A percentile compares a stretch with the other conserved stretches of the same genome.
Conservation (phyloP, 1,139 yeast species). For the Candida buenavistaensis region DNA sequence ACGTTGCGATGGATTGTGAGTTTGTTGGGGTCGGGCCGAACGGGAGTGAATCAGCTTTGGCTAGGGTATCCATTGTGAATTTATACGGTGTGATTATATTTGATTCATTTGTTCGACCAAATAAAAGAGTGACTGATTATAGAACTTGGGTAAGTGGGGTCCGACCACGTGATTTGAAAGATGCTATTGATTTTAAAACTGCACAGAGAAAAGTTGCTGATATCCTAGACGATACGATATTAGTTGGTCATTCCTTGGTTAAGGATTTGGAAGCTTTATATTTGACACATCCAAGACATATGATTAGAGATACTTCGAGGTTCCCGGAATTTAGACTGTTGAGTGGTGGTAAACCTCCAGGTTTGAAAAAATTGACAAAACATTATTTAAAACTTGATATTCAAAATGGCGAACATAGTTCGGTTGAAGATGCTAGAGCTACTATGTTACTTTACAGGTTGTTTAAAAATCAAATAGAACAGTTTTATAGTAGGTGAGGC, state of each 20-base stretch:
- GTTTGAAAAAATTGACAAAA: conserved; percentile 63
- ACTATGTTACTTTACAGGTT: conserved; percentile 76
- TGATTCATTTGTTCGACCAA: conserved; percentile 76
- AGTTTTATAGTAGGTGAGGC: too few species aligned
- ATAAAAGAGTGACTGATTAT: conserved; percentile 81
- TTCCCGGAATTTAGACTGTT: conserved; percentile 58
- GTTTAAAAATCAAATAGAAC: conserved; percentile 63
- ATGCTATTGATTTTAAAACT: conserved; percentile 63
- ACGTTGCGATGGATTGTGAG: conserved; percentile 86
- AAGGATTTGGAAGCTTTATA: conserved; percentile 73
- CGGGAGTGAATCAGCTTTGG: conserved; percentile 70
- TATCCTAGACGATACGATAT: conserved; percentile 48
- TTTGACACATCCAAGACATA: conserved; percentile 63
- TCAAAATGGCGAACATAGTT: conserved; percentile 77
- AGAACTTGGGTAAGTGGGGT: conserved; percentile 95
- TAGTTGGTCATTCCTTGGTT: conserved; percentile 84
- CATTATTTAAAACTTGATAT: conserved; percentile 61
- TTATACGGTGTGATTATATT: conserved; percentile 70
- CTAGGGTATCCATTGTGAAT: conserved; percentile 85
- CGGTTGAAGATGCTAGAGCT: conserved; percentile 88
- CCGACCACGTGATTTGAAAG: conserved; percentile 62
- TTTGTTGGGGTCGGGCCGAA: conserved; percentile 88
- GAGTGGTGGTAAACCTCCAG: conserved; percentile 69
- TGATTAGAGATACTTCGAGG: conserved; percentile 74
- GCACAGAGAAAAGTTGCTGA: conserved; percentile 62